Evolutionary conservation across 2,329 filamentous ascomycete genomes (phyloP), one percentile per base, ranked within the genome.

Genomic region (Aspergillus cejpii): DNA sequence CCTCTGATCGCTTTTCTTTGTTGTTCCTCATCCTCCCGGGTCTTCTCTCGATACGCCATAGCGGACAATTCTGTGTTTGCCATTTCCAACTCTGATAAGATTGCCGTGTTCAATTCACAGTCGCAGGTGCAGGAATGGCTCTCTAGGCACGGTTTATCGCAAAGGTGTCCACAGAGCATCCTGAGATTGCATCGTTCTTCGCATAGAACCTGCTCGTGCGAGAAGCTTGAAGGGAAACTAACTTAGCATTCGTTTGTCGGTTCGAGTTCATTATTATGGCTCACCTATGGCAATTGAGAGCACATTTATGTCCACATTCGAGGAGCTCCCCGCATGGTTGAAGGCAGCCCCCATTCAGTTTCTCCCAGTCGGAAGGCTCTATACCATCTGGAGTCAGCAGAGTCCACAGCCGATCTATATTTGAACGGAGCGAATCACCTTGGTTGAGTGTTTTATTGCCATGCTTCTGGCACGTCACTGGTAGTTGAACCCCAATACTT

Each of bases 401-500:
- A 15, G 5, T 20, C n/a, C 8, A 23, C 10, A 41, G 12, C n/a
- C 27, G 31, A 12, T 20, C 8, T 14, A 12, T 2, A 2, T 2
- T 21, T 23, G 34, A n/a, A 37, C 6, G 8, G 27, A 10, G 28
- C 2, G 14, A 49, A 56, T 47, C 46, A 73, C 70, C 57, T 39
- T 68, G 63, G 23, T 88, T 74, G 37, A 72, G 68, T 0, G 70
- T 76, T 21, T 70, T 72, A 1, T 60, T 68, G 0, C 66, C 59
- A 58, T 91, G 86, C 0, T 74, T 77, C 5, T 67, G 57, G 57
- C 87, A 92, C 5, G 72, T 72, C 11, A 90, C 60, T 1, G 84
- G 84, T 0, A 91, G 55, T 2, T 70, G 64, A n/a, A 63, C 68
- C 1, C 73, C 75, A 11, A 80, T 46, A 14, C 62, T 62, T 5